A percentile compares a stretch with the other conserved stretches of the same genome.
Evolutionary conservation across 2,329 filamentous ascomycete species (phyloP).

Genomic region (Neophaeococcomyces aloes): DNA sequence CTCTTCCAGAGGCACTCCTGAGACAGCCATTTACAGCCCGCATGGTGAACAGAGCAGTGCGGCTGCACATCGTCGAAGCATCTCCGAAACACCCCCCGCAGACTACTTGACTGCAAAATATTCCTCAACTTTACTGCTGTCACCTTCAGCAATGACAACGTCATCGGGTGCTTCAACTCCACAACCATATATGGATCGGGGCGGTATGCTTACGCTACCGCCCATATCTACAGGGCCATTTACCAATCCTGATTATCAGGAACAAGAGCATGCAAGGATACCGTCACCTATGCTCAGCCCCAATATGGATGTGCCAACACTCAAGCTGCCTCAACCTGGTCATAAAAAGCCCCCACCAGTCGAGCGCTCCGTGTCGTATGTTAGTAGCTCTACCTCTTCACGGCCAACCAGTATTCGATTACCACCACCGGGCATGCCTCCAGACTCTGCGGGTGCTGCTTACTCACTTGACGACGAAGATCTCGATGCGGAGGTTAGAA

Average conservation of each 20-base stretch:
- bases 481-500: constrained; percentile 25
- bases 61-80: not conserved
- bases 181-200: not conserved
- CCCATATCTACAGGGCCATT: not conserved
- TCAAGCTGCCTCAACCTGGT: constrained; percentile 3
- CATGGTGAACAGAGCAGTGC: not conserved
- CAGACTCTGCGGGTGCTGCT: constrained; percentile 31
- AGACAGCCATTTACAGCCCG: constrained; percentile 4
- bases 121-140: not conserved
- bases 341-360: not conserved
- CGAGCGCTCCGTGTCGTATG: not conserved
- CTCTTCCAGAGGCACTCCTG: constrained; percentile 6
- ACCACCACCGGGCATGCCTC: constrained; percentile 41
- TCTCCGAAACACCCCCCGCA: not conserved
- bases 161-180: constrained; percentile 1
- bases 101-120: not conserved
- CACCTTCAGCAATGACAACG: constrained; percentile 1
- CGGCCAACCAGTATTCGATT: constrained; percentile 47
- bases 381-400: constrained; percentile 27
- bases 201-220: constrained; percentile 7
- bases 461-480: constrained; percentile 31
- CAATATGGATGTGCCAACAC: constrained; percentile 3
- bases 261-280: not conserved
- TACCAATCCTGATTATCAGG: not conserved
- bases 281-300: constrained; percentile 6